These are phyloP conservation scores for Rhizopus delemar DNA, from an alignment of 371 early-diverging fungal genomes.

Conservation along the genomic window DNA sequence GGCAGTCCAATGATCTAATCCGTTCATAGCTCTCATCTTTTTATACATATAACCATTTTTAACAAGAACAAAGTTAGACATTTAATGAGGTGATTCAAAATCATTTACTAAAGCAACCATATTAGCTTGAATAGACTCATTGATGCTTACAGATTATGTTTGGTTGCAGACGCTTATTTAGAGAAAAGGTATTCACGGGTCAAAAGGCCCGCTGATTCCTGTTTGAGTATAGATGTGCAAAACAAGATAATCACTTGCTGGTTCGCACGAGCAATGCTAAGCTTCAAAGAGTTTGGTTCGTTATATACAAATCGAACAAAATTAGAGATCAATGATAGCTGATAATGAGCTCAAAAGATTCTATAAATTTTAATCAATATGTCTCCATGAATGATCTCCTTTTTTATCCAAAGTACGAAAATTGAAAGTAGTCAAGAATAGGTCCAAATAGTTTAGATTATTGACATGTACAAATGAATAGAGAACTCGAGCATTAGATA, in stretches of 20 bases:
- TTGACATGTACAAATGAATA: conserved; percentile 36
- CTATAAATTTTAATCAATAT: conserved; percentile 57
- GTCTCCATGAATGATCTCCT: conserved; percentile 45
- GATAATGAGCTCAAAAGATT: conserved; percentile 68
- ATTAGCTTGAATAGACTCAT: conserved; percentile 66
- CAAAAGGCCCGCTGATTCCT: conserved; percentile 65
- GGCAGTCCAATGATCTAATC: conserved; percentile 67
- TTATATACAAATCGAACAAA: conserved; percentile 55
- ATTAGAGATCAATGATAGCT: conserved; percentile 61
- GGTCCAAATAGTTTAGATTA: conserved; percentile 38
- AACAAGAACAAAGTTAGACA: conserved; percentile 74
- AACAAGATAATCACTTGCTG: conserved; percentile 35
- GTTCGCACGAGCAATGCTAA: conserved; percentile 11
- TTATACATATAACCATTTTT: conserved; percentile 77
- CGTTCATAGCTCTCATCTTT: conserved; percentile 63
- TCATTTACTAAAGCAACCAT: conserved; percentile 73
- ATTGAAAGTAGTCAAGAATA: conserved; percentile 37
- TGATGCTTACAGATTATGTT: conserved; percentile 38
- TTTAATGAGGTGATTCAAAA: conserved; percentile 69
- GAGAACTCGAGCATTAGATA: conserved; percentile 45
- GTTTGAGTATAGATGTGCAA: conserved; percentile 58
- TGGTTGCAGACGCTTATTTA: conserved; percentile 50
- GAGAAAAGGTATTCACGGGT: conserved; percentile 54
- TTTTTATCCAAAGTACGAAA: conserved; percentile 39
- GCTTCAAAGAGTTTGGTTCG: neutral